Percentiles rank a stretch among this genome's conserved stretches.
phyloP scores from a whole-genome alignment of 805 yeast genomes.

The Zygosaccharomyces kombuchaensis region DNA sequence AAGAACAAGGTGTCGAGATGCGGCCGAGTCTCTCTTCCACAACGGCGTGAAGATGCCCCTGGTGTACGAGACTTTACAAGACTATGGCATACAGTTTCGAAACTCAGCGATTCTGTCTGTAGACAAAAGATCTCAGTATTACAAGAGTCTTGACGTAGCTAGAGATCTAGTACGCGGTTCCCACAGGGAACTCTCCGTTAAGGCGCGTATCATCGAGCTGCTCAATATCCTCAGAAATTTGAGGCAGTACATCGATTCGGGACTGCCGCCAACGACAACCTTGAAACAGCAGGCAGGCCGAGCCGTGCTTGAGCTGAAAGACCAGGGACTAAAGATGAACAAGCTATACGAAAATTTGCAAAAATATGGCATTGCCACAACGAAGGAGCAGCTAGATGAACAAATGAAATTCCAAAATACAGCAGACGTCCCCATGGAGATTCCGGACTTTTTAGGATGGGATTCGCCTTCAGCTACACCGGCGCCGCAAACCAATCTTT shows the following conservation, averaged over 20 bases:
- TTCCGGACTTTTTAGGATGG: constrained; percentile 4
- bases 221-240: constrained; percentile 21
- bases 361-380: constrained; percentile 20
- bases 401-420: constrained; percentile 1
- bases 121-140: constrained; percentile 27
- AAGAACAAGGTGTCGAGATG: constrained; percentile 18
- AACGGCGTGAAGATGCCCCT: constrained; percentile 32
- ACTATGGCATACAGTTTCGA: constrained; percentile 24
- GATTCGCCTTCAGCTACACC: not conserved
- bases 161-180: constrained; percentile 25
- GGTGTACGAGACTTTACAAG: constrained; percentile 27
- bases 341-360: constrained; percentile 26
- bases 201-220: constrained; percentile 17
- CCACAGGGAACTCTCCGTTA: constrained; percentile 16
- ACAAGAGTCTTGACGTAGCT: constrained; percentile 29
- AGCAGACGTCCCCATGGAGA: not conserved
- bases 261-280: constrained; percentile 22
- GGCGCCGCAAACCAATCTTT: constrained; percentile 10
- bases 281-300: constrained; percentile 18
- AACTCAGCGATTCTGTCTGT: constrained; percentile 13
- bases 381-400: constrained; percentile 11
- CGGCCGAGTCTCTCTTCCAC: constrained; percentile 23
- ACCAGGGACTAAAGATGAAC: constrained; percentile 32
- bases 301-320: constrained; percentile 21
- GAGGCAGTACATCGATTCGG: constrained; percentile 26